Percentiles rank a stretch among this genome's conserved stretches.
phyloP scores from a whole-genome alignment of 805 yeast species.

The Wickerhamomyces chaumierensis region DNA sequence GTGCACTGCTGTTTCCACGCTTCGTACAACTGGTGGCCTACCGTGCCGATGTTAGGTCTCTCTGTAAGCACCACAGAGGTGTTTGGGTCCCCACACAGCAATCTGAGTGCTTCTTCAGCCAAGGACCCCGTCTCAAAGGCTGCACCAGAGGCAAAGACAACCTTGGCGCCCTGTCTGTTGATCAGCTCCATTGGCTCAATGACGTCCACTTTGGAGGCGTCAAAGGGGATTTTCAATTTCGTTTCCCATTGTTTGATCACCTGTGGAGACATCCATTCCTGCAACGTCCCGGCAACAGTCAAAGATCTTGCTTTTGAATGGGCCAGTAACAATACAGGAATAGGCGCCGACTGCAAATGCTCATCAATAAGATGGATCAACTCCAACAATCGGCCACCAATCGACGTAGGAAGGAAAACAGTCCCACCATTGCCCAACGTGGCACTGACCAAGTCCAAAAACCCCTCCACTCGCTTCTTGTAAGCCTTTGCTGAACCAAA shows the following conservation, averaged over 20 bases:
- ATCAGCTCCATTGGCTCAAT: slow-evolving; percentile 44
- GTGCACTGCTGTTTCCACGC: slow-evolving; percentile 34
- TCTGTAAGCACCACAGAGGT: slow-evolving; percentile 73
- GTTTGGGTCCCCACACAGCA: slow-evolving; percentile 50
- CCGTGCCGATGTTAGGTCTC: slow-evolving; percentile 34
- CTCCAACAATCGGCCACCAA: slow-evolving; percentile 76
- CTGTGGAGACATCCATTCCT: slow-evolving; percentile 93
- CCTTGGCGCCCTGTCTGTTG: slow-evolving; percentile 51
- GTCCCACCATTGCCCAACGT: slow-evolving; percentile 70
- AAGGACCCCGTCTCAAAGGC: slow-evolving; percentile 54
- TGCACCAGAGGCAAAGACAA: slow-evolving; percentile 67
- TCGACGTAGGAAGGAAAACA: slow-evolving; percentile 70
- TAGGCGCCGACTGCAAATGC: slow-evolving; percentile 33
- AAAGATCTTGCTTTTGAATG: slow-evolving; percentile 70
- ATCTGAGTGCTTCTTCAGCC: slow-evolving; percentile 38
- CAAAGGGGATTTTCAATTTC: slow-evolving; percentile 68
- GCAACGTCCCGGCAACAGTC: slow-evolving; percentile 75
- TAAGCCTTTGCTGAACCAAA: slow-evolving; percentile 56
- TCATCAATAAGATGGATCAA: slow-evolving; percentile 63
- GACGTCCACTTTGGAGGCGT: slow-evolving; percentile 50
- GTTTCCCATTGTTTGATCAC: slow-evolving; percentile 79
- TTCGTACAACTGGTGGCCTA: slow-evolving; percentile 37
- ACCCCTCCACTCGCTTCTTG: slow-evolving; percentile 34
- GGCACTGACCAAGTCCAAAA: slow-evolving; percentile 50
- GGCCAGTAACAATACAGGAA: slow-evolving; percentile 69